Evolutionary conservation across 805 yeast genomes (phyloP).

Genomic region (Candida saitoana): DNA sequence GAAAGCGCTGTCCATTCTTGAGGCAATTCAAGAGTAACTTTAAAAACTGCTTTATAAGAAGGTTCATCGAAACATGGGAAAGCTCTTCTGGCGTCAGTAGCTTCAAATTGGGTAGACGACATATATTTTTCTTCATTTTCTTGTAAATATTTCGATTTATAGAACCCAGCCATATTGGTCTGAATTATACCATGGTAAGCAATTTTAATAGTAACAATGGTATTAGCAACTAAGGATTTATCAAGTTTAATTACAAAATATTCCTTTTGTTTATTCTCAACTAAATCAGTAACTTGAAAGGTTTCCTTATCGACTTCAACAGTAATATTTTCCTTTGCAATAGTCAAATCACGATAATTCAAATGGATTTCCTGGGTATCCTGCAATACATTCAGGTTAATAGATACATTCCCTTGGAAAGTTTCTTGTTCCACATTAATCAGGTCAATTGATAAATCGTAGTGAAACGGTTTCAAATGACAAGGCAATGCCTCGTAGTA

Average conservation of each 20-base stretch:
- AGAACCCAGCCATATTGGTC: slow-evolving; percentile 56
- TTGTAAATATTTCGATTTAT: slow-evolving; percentile 43
- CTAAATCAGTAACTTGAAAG: slow-evolving; percentile 7
- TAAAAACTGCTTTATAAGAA: slow-evolving; percentile 51
- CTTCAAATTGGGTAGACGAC: slow-evolving; percentile 55
- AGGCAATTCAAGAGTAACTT: slow-evolving; percentile 36
- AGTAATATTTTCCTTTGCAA: slow-evolving; percentile 19
- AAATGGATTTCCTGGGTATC: slow-evolving; percentile 44
- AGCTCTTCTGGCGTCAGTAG: slow-evolving; percentile 56
- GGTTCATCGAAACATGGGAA: slow-evolving; percentile 61
- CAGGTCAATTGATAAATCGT: slow-evolving; percentile 57
- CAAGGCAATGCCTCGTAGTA: slow-evolving; percentile 54
- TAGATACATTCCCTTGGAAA: slow-evolving; percentile 45
- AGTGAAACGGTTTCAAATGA: slow-evolving; percentile 68
- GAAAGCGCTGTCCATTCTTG: slow-evolving; percentile 38
- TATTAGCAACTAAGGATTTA: slow-evolving; percentile 18
- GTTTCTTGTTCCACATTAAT: slow-evolving; percentile 50
- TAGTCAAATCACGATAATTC: slow-evolving; percentile 43
- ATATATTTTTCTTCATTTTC: slow-evolving; percentile 34
- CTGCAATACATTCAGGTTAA: slow-evolving; percentile 43
- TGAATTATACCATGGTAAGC: slow-evolving; percentile 43
- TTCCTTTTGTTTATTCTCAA: slow-evolving; percentile 49
- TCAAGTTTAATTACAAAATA: slow-evolving; percentile 58
- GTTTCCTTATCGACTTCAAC: slow-evolving; percentile 22
- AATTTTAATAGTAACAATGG: slow-evolving; percentile 19